phyloP scores from a whole-genome alignment of 257 asterid genomes.

The Plectranthus barbatus region DNA sequence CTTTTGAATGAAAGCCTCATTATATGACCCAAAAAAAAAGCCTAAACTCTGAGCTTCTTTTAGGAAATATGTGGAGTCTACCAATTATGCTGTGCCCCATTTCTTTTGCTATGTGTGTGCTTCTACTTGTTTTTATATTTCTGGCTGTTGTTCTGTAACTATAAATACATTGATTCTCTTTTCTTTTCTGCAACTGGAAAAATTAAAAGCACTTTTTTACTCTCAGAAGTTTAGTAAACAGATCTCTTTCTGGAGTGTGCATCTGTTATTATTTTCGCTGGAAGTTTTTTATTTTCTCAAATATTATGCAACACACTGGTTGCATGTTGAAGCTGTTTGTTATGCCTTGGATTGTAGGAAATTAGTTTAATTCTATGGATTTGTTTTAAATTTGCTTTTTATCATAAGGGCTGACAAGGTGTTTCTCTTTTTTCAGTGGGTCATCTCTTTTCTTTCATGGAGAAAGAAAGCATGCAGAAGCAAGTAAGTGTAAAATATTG shows the following conservation, averaged over 20 bases:
- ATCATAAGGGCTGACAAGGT: slow-evolving; percentile 27
- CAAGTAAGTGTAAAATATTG: slow-evolving; percentile 50
- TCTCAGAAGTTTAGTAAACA: background rate
- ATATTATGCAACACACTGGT: background rate
- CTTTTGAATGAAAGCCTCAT: background rate
- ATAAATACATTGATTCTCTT: background rate
- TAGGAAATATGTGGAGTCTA: background rate
- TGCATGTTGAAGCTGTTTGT: background rate
- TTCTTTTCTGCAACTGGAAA: background rate
- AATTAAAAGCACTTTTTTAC: background rate
- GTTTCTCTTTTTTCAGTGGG: slow-evolving; percentile 53
- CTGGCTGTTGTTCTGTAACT: background rate
- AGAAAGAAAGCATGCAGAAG: slow-evolving; percentile 73
- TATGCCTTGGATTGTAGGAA: background rate
- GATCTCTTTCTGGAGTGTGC: background rate
- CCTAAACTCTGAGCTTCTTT: background rate
- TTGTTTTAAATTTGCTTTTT: background rate
- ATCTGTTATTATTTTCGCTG: background rate
- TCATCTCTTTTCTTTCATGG: slow-evolving; percentile 63
- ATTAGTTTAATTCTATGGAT: background rate
- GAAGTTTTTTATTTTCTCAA: background rate
- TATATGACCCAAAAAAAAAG: background rate
- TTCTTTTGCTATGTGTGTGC: background rate
- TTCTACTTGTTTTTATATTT: slow-evolving; percentile 2
- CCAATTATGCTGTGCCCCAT: background rate